These are phyloP conservation scores for Rhizopogon vinicolor DNA, from an alignment of 768 basidiomycete genomes.

Conservation along the genomic window DNA sequence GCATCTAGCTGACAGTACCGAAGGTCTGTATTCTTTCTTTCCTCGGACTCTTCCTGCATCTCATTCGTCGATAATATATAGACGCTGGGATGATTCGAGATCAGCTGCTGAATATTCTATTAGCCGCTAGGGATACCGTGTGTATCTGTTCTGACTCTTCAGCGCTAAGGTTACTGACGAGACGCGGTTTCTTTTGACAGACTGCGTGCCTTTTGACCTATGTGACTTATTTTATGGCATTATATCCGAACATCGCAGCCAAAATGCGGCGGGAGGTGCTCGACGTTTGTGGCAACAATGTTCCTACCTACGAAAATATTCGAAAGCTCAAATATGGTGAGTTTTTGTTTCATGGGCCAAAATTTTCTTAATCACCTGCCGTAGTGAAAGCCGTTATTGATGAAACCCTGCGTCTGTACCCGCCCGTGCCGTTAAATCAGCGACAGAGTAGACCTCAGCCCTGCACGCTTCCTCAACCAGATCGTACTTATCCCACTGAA, in stretches of 20 bases:
- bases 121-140: conserved; percentile 78
- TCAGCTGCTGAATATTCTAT: conserved; percentile 70
- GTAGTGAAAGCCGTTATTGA: conserved; percentile 74
- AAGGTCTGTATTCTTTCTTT: conserved; percentile 37
- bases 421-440: conserved; percentile 72
- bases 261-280: conserved; percentile 60
- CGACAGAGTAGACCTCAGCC: conserved; percentile 49
- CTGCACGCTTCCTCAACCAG: conserved; percentile 49
- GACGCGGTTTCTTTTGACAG: conserved; percentile 27
- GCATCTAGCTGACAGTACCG: conserved; percentile 60
- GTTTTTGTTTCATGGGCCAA: conserved; percentile 16
- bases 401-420: conserved; percentile 74
- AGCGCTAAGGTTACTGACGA: not conserved
- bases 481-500: conserved; percentile 37
- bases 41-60: conserved; percentile 3
- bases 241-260: conserved; percentile 51
- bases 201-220: conserved; percentile 69
- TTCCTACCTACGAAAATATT: conserved; percentile 54
- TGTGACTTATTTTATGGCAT: conserved; percentile 64
- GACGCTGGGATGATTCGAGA: conserved; percentile 67
- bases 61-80: conserved; percentile 22
- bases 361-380: conserved; percentile 3
- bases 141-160: conserved; percentile 14
- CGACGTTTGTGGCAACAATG: conserved; percentile 43
- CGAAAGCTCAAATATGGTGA: conserved; percentile 62